Evolutionary conservation across 192 early-diverging fungal species (phyloP).

Genomic region (Podila epicladia): DNA sequence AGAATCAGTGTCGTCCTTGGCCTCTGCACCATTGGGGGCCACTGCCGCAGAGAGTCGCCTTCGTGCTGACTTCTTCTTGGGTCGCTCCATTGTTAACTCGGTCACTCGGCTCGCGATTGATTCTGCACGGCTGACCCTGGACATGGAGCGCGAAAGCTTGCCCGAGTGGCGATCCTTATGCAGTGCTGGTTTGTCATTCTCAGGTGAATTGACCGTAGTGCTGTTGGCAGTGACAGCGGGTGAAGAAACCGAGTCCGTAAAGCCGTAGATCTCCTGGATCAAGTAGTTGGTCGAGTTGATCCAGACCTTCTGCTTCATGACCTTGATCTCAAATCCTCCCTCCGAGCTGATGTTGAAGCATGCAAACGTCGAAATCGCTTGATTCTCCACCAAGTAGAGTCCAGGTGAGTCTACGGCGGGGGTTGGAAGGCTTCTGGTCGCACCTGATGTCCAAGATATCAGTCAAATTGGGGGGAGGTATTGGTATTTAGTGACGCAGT

Average conservation of each 20-base stretch:
- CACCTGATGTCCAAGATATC: not conserved
- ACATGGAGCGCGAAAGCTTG: conserved; percentile 6
- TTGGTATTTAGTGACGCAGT: not conserved
- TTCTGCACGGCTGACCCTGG: conserved; percentile 42
- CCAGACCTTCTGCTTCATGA: conserved; percentile 57
- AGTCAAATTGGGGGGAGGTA: not conserved
- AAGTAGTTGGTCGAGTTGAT: conserved; percentile 45
- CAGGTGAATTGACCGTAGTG: too few species aligned
- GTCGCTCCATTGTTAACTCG: conserved; percentile 25
- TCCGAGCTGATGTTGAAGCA: conserved; percentile 51
- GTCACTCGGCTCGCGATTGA: conserved; percentile 42
- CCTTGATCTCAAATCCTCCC: conserved; percentile 47
- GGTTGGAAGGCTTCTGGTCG: conserved; percentile 30
- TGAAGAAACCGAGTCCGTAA: conserved; percentile 45
- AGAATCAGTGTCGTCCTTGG: not conserved
- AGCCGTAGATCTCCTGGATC: conserved; percentile 71
- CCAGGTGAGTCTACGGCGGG: conserved; percentile 29
- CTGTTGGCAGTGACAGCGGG: not conserved
- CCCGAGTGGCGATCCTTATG: not conserved
- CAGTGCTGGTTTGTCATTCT: not conserved
- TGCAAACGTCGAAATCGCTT: conserved; percentile 48
- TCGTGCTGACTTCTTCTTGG: conserved; percentile 3
- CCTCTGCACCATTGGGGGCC: not conserved
- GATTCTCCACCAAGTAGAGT: conserved; percentile 37
- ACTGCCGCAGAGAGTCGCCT: not conserved